These are phyloP conservation scores for Gomphus sp. DNA, from an alignment of 1,284 basidiomycete species.

Conservation along the genomic window DNA sequence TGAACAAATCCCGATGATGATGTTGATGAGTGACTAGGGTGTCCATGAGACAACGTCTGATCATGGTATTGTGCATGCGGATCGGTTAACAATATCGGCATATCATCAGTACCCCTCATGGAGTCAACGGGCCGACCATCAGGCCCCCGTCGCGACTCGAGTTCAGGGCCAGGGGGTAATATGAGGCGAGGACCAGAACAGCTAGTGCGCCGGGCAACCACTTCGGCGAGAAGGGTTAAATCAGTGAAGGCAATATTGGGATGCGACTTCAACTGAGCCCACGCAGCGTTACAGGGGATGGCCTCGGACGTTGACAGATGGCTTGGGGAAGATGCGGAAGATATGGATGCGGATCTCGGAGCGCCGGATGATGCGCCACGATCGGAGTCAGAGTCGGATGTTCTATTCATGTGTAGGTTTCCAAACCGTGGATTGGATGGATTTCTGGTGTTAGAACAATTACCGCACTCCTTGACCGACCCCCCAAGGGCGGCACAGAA, in stretches of 20 bases:
- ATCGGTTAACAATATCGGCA: conserved; percentile 36
- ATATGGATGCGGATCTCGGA: not conserved
- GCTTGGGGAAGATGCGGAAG: conserved; percentile 7
- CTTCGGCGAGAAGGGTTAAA: conserved; percentile 74
- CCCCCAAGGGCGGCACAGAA: conserved; percentile 73
- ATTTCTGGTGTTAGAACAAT: conserved; percentile 14
- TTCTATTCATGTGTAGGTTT: conserved; percentile 22
- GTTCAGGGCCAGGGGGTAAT: conserved; percentile 48
- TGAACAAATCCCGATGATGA: conserved; percentile 27
- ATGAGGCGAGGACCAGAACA: conserved; percentile 67
- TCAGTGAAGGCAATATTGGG: conserved; percentile 81
- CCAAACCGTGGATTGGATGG: conserved; percentile 18
- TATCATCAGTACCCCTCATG: conserved; percentile 9
- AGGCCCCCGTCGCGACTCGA: not conserved
- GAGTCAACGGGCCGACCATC: conserved; percentile 10
- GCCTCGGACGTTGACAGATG: conserved; percentile 29
- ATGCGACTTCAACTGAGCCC: conserved; percentile 81
- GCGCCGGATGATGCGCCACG: conserved; percentile 11
- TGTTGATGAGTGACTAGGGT: not conserved
- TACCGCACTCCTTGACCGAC: conserved; percentile 26
- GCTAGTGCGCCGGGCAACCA: conserved; percentile 74
- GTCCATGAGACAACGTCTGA: conserved; percentile 20
- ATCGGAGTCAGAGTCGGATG: conserved; percentile 14
- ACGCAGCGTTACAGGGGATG: conserved; percentile 77
- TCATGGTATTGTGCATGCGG: conserved; percentile 44